phyloP scores from a whole-genome alignment of 176 grass and related monocot genomes.

The Oryza meridionalis region DNA sequence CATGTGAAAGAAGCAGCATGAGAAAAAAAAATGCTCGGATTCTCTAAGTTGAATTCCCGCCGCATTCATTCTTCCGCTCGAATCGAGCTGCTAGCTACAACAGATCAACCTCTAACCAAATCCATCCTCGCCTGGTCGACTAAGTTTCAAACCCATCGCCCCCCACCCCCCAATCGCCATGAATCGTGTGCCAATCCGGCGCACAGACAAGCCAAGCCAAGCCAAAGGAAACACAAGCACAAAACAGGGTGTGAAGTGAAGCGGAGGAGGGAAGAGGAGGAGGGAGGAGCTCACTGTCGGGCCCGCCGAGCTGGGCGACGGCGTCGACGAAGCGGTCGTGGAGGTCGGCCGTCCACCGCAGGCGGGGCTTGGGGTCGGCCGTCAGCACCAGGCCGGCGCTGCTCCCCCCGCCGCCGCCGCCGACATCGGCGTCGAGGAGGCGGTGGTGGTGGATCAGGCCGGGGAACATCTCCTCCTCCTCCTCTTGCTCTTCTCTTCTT shows the following conservation, averaged over 20 bases:
- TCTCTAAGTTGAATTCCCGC: background rate
- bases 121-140: background rate
- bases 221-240: background rate
- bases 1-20: background rate
- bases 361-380: conserved; percentile 69
- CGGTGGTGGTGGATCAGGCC: conserved; percentile 26
- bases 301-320: conserved; percentile 74
- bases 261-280: too few species aligned
- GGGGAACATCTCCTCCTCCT: conserved; percentile 41
- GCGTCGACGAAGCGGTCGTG: conserved; percentile 86
- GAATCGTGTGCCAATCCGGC: background rate
- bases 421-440: conserved; percentile 9
- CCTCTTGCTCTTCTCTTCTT: background rate
- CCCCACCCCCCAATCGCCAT: background rate
- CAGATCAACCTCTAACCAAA: background rate
- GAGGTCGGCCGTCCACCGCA: conserved; percentile 74
- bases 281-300: conserved; percentile 59
- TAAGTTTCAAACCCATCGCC: too few species aligned
- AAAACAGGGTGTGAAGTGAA: too few species aligned
- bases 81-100: too few species aligned
- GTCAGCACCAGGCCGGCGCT: conserved; percentile 65
- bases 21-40: background rate
- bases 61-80: background rate
- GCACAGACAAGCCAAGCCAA: background rate
- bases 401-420: background rate